Evolutionary conservation across 208 protist genomes (phyloP).

Genomic region (Leptomonas pyrrhocoris): DNA sequence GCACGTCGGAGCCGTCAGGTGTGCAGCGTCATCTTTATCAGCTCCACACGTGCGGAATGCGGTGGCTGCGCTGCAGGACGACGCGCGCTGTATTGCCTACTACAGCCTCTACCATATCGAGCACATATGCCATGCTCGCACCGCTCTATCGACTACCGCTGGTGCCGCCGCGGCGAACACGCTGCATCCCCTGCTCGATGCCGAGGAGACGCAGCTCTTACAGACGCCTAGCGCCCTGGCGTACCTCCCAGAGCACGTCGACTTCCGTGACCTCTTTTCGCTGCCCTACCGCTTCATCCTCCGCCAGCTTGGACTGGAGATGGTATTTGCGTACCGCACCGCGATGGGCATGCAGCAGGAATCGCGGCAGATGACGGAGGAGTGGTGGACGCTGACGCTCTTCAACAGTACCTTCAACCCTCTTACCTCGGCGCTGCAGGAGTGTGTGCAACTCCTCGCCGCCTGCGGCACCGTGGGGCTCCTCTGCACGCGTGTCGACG

Average conservation of each 20-base stretch:
- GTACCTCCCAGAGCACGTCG: conserved; percentile 41
- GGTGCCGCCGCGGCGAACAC: not conserved
- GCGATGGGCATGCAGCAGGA: conserved; percentile 37
- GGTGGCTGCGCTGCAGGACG: conserved; percentile 19
- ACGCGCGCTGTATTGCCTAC: conserved; percentile 30
- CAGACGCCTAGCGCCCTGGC: conserved; percentile 17
- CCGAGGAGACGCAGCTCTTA: conserved; percentile 36
- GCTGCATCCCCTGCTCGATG: conserved; percentile 35
- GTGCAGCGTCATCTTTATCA: too few relatives aligned
- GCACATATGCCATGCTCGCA: not conserved
- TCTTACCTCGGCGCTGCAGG: conserved; percentile 32
- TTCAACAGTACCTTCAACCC: conserved; percentile 45
- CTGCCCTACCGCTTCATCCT: conserved; percentile 55
- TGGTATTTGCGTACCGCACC: conserved; percentile 64
- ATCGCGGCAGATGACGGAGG: conserved; percentile 35
- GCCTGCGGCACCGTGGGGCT: conserved; percentile 22
- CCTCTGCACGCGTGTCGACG: conserved; percentile 2
- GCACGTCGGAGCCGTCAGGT: not conserved
- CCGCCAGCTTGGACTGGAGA: conserved; percentile 70
- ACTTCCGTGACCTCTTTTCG: conserved; percentile 46
- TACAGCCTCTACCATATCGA: conserved; percentile 16
- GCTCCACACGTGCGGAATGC: not conserved
- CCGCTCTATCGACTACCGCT: not conserved
- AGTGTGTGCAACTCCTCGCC: conserved; percentile 18
- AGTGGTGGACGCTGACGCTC: conserved; percentile 34